These are phyloP conservation scores for Fistulina hepatica DNA, from an alignment of 1,284 basidiomycete species.

Conservation along the genomic window DNA sequence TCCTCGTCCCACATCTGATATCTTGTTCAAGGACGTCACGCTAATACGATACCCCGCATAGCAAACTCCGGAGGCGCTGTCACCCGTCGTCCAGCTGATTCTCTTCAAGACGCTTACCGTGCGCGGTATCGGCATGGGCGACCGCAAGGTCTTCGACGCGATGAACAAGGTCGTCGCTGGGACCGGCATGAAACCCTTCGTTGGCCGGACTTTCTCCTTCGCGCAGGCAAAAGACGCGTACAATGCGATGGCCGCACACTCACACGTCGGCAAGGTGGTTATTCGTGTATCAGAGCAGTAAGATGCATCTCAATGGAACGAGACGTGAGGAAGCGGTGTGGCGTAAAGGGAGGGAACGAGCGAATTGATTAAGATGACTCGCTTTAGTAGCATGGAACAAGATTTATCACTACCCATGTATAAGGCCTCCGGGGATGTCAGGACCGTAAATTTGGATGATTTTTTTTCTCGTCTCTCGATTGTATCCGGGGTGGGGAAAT, in stretches of 20 bases:
- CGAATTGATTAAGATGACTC: too few relatives aligned
- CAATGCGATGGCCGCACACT: constrained; percentile 27
- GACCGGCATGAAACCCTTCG: constrained; percentile 25
- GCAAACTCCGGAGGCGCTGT: neutral
- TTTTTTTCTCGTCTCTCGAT: too few relatives aligned
- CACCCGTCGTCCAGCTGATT: constrained; percentile 5
- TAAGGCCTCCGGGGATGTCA: too few relatives aligned
- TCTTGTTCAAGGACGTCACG: neutral
- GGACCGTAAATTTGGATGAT: too few relatives aligned
- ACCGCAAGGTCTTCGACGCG: constrained; percentile 31
- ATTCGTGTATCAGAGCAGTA: constrained; percentile 21
- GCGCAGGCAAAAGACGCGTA: constrained; percentile 31
- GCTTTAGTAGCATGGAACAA: too few relatives aligned
- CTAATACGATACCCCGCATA: neutral
- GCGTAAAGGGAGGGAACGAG: too few relatives aligned
- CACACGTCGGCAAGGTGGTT: constrained; percentile 32
- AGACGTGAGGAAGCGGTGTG: too few relatives aligned
- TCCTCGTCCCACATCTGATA: constrained; percentile 12
- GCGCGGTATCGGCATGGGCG: constrained; percentile 31
- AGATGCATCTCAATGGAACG: too few relatives aligned
- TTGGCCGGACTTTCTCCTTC: constrained; percentile 35
- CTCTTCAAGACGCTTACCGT: constrained; percentile 18
- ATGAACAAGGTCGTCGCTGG: constrained; percentile 30
- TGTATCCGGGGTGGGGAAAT: too few relatives aligned
- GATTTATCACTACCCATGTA: too few relatives aligned